Evolutionary conservation across 1,139 yeast genomes (phyloP), one percentile per base, ranked within the genome.

Genomic region (Sugiyamaella pinicola): DNA sequence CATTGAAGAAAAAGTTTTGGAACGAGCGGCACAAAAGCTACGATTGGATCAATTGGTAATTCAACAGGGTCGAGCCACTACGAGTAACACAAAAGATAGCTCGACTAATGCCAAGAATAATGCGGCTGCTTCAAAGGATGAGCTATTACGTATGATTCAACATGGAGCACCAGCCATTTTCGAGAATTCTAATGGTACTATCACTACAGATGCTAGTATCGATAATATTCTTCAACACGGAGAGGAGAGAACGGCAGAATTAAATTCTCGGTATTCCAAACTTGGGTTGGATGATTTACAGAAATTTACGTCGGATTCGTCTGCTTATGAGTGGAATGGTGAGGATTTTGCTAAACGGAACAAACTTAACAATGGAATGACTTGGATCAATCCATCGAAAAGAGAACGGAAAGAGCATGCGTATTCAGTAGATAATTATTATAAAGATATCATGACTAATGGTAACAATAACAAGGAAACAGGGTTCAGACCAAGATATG

Each of bases 261-360:
- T 91, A 58, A 88, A 87, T 67, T 85, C 83, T 17, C 87, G 87
- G 65, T 93, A 88, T 69, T 85, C 89, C 51, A 81, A 85, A 52
- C 76, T 93, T 40, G 98, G 98, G 9, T 75, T 93, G 26, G 98
- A 93, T 66, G 99, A 93, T 67, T 74, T 93, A 55, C 97, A 91
- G 66, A 88, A 87, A 66, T 90, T 93, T 66, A 82, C 93, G 0
- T 83, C 90, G 7, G 96, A 89, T 64, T 63, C 68, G 4, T 88
- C 96, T 2, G 93, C 96, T 0, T 93, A 91, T 69, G 96, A 91
- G 69, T 93, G 99, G 99, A 90, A 93, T 65, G 99, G 99, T 21
- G 85, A 88, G 64, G 90, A 91, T 66, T 93, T 90, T 68, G 87
- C 95, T 44, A 87, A 88, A 75, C 75, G 37, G 76, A 80, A 54